These are phyloP conservation scores for Emmonsiellopsis sp. DNA, from an alignment of 2,329 filamentous ascomycete species.

Conservation along the genomic window DNA sequence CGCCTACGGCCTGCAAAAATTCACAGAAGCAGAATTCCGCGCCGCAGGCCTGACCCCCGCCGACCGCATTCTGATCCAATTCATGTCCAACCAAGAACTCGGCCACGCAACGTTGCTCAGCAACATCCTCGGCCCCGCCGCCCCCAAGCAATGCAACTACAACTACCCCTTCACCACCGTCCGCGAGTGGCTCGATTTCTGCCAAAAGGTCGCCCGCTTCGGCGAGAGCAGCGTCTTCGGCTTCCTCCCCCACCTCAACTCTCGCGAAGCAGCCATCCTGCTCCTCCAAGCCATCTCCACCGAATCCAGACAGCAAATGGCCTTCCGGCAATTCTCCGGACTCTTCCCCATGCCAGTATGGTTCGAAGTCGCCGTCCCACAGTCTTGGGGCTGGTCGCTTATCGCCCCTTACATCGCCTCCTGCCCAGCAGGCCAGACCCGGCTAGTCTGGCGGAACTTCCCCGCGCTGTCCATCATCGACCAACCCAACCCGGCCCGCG, in stretches of 20 bases:
- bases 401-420: constrained; percentile 72
- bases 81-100: constrained; percentile 69
- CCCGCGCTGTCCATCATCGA: constrained; percentile 63
- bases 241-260: constrained; percentile 69
- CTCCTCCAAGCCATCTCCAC: constrained; percentile 68
- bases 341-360: constrained; percentile 75
- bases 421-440: constrained; percentile 64
- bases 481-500: constrained; percentile 64
- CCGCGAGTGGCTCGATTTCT: constrained; percentile 72
- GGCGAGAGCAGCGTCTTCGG: constrained; percentile 75
- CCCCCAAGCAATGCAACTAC: constrained; percentile 69
- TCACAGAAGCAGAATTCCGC: constrained; percentile 60
- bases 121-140: constrained; percentile 65
- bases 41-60: constrained; percentile 58
- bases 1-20: constrained; percentile 63
- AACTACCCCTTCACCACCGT: constrained; percentile 71
- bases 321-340: constrained; percentile 74
- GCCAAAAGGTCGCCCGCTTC: constrained; percentile 73
- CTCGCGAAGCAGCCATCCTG: constrained; percentile 62
- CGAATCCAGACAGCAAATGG: constrained; percentile 74
- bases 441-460: constrained; percentile 78
- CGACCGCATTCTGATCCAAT: constrained; percentile 61
- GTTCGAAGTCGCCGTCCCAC: constrained; percentile 71
- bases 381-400: constrained; percentile 77
- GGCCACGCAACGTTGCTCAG: constrained; percentile 69